Base-by-base conservation (phyloP, 2,329 filamentous ascomycete genomes). In the Penicillium sp. region DNA sequence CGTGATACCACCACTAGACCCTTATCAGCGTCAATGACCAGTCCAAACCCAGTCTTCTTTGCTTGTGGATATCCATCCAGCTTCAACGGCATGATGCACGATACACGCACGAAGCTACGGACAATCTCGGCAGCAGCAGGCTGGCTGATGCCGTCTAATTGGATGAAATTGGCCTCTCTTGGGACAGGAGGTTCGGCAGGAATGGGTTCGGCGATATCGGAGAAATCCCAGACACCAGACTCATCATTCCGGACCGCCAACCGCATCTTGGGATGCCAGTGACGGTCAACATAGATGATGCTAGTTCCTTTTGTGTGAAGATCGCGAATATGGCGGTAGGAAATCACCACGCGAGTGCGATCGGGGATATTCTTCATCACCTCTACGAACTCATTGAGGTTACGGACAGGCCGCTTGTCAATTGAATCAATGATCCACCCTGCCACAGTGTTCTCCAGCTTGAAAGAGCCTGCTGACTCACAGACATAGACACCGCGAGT, bases 31-130 rank as follows among this genome's bases (percentile, higher is more conserved):
- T 99, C 94, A 60, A 99, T 90, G n/a, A 99, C 93, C 37, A 99
- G 79, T 38, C 94, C 94, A 81, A 96, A 97, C 1, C 94, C 94
- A 78, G 92, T 94, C 76, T 96, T 94, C 47, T 92, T 84, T 63
- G 94, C 91, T 73, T 94, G 90, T 6, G 94, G 95, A 72, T 96
- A 99, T n/a, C 94, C 94, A 72, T 99, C 94, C 10, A 99, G 83
- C 79, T 97, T 97, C 60, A 99, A 79, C 0, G 94, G 94, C 88
- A 99, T 93, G 24, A 88, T 89, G 66, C 92, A 96, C 61, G 90
- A 88, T 53, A 99, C 89, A 38, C 94, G 89, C 26, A 99, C 93
- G 71, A 99, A 97, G 70, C 92, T 97, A 63, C 90, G 88, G 38
- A 99, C 90, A 60, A 99, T 85, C 63, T 96, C 91, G 2, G 92